Base-by-base conservation (phyloP, 768 basidiomycete species). In the Boletus fagicola region DNA sequence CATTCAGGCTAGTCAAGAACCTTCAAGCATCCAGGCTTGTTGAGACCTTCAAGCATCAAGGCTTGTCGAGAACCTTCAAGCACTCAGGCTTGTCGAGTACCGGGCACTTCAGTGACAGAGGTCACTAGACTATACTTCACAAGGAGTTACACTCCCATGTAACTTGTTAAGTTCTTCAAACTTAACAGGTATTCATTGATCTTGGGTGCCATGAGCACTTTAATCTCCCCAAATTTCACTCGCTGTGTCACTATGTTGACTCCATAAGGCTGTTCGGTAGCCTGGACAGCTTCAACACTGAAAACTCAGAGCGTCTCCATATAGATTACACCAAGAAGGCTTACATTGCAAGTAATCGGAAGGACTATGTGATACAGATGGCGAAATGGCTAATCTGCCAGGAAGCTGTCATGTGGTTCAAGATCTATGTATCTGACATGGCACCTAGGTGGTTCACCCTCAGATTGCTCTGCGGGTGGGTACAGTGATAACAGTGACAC, bases 181-280 rank as follows among this genome's bases (percentile, higher is more conserved):
- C n/a, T n/a, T n/a, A n/a, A n/a, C n/a, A n/a, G n/a, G n/a, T n/a
- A n/a, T n/a, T n/a, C n/a, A 18, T 38, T 5, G 7, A 38, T 16
- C 36, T 38, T 4, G 36, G 16, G 18, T 56, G 55, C 16, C 2
- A 0, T 4, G 8, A 31, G 0, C 48, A 35, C 10, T 59, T 46
- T 42, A 54, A 54, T 4, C 40, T 59, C 1, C 38, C 44, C 1
- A 59, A 52, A 26, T 8, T 51, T 7, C 54, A 57, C 22, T 48
- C 20, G 0, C 2, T 56, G 0, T 0, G 35, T 1, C 40, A 58
- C 13, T 57, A 58, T 1, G 4, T 12, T 18, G n/a, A 54, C n/a
- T 35, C 51, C 2, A 51, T 51, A 2, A 18, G 8, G 20, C 5
- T 22, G 12, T 39, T 39, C 4, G 15, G 51, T 10, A 50, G 24